A percentile compares a stretch with the other conserved stretches of the same genome.
Conservation (phyloP, 257 asterid species). For the Ocimum tenuiflorum region DNA sequence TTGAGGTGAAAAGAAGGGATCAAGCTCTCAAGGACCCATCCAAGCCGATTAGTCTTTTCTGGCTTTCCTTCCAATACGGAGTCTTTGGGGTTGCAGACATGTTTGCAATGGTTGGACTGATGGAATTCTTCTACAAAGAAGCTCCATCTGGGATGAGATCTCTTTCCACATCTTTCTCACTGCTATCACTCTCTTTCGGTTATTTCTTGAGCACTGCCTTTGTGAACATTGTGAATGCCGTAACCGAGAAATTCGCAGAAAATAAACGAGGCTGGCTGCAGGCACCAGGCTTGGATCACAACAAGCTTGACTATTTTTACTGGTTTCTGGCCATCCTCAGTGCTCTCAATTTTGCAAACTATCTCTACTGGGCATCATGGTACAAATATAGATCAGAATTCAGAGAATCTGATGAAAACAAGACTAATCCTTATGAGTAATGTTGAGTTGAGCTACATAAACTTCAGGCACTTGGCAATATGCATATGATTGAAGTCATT, state of each 20-base stretch:
- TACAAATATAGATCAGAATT: constrained; percentile 38
- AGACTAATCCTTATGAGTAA: background rate
- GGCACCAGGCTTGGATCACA: constrained; percentile 39
- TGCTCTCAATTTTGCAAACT: constrained; percentile 36
- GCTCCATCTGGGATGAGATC: constrained; percentile 59
- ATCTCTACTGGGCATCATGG: constrained; percentile 49
- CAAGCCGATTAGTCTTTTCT: constrained; percentile 40
- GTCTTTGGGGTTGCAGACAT: constrained; percentile 54
- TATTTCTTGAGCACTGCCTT: constrained; percentile 42
- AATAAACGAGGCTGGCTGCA: constrained; percentile 42
- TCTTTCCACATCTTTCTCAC: constrained; percentile 42
- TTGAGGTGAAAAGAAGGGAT: constrained; percentile 42
- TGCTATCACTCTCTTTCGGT: constrained; percentile 39
- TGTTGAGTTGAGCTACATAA: background rate
- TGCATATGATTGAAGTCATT: background rate
- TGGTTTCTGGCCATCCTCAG: constrained; percentile 48
- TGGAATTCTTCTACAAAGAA: constrained; percentile 55
- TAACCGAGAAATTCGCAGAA: constrained; percentile 26
- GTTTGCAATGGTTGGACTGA: constrained; percentile 48
- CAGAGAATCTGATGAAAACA: constrained; percentile 12
- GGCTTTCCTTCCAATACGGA: constrained; percentile 53
- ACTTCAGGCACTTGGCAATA: background rate
- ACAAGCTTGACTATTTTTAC: constrained; percentile 36
- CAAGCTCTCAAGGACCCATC: constrained; percentile 28
- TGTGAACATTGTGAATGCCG: constrained; percentile 34